Evolutionary conservation across 805 yeast species (phyloP), one percentile per base, ranked within the genome.

Genomic region (Vanderwaltozyma tropicalis): DNA sequence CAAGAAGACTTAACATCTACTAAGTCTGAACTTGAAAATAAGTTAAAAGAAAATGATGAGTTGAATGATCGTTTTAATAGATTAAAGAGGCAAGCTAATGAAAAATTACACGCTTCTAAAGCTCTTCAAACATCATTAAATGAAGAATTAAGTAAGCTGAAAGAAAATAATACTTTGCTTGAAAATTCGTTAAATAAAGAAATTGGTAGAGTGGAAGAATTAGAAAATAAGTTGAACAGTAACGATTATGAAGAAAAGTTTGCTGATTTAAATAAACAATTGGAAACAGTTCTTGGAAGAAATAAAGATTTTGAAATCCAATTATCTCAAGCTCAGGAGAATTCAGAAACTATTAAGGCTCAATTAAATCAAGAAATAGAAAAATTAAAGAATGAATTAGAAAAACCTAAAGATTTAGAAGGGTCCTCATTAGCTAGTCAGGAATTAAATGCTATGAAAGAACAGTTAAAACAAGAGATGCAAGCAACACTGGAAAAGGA

Each of bases 101-200:
- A 64, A 33, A 56, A 57, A 26, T 39, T 58, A 26, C 52, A 55
- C 36, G 51, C 52, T 7, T 46, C 55, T 3, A 53, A 52, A 33
- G 48, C 50, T 6, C 60, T 61, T 8, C 55, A 68, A 21, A 60
- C 62, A 26, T 62, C 58, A 5, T 54, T 76, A 30, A 71, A 57
- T 32, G 41, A 48, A 6, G 61, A 67, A 41, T 43, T 66, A 12
- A 55, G 53, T 8, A 57, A 52, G 4, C 38, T 69, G 17, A 47
- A 48, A 13, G 40, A 48, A 1, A 55, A 57, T 15, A 68, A 67
- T 22, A 57, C 61, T n/a, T n/a, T n/a, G n/a, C n/a, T n/a, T n/a
- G n/a, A n/a, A n/a, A n/a, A n/a, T n/a, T n/a, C n/a, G n/a, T n/a
- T n/a, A n/a, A n/a, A n/a, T n/a, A n/a, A n/a, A n/a, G n/a, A n/a